Conservation (phyloP, 2,329 filamentous ascomycete species). For the Xylariaceae sp. region DNA sequence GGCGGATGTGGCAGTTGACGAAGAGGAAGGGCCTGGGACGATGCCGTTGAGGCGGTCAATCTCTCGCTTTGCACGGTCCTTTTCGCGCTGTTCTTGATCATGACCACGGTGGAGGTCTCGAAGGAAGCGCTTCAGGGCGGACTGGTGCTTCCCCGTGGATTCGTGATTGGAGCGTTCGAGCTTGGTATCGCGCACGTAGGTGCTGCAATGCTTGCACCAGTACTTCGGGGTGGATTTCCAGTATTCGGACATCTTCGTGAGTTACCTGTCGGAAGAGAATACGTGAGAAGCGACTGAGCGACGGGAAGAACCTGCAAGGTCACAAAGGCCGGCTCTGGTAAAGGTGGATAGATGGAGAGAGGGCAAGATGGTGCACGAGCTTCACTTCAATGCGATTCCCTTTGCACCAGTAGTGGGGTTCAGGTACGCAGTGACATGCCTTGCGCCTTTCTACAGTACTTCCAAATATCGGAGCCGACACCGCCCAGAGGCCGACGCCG, state of each 20-base stretch:
- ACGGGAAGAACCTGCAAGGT: no score
- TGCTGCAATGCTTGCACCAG: slow-evolving; percentile 96
- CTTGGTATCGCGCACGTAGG: slow-evolving; percentile 86
- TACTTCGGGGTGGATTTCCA: slow-evolving; percentile 98
- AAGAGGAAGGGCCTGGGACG: slow-evolving; percentile 43
- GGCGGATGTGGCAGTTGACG: slow-evolving; percentile 32
- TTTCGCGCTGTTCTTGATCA: slow-evolving; percentile 75
- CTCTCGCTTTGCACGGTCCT: slow-evolving; percentile 77
- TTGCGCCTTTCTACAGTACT: no score
- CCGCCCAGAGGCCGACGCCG: no score
- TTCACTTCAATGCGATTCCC: no score
- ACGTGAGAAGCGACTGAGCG: no score
- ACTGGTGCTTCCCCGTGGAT: slow-evolving; percentile 78
- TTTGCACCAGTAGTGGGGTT: no score
- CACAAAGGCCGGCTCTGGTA: no score
- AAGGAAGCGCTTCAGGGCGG: slow-evolving; percentile 81
- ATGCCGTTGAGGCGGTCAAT: slow-evolving; percentile 81
- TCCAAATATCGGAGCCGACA: no score
- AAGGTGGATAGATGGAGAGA: no score
- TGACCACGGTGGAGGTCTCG: slow-evolving; percentile 83
- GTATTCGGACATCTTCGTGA: slow-evolving; percentile 94
- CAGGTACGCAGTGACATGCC: no score
- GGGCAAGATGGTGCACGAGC: no score
- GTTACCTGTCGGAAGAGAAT: no score
- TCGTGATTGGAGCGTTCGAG: slow-evolving; percentile 89